Percentiles rank a stretch among this genome's conserved stretches.
Evolutionary conservation across 495 filamentous ascomycete genomes (phyloP).

Genomic region (Beverwykella pulmonaria): DNA sequence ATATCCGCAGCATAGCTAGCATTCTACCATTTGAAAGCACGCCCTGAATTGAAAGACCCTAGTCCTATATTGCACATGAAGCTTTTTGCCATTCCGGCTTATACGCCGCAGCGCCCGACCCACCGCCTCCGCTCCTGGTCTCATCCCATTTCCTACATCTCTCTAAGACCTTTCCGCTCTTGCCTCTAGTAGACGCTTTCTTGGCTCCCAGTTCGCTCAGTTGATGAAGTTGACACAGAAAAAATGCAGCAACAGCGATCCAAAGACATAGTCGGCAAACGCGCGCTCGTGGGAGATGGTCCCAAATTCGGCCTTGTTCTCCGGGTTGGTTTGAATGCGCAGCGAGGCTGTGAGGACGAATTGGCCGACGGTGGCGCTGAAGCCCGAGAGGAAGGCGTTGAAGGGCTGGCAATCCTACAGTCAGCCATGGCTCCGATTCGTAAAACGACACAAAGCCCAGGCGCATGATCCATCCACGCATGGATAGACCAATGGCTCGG

Average conservation of each 20-base stretch:
- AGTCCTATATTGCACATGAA: conserved; percentile 24
- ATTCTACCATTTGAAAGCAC: not conserved
- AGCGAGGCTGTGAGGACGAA: conserved; percentile 92
- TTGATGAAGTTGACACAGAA: conserved; percentile 99
- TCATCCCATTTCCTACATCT: too few species aligned
- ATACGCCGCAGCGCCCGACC: not conserved
- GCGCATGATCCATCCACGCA: too few species aligned
- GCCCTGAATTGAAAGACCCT: conserved; percentile 3
- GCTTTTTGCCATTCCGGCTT: conserved; percentile 1
- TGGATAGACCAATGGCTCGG: not conserved
- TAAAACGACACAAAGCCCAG: too few species aligned
- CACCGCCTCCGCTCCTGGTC: too few species aligned
- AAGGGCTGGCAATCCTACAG: conserved; percentile 85
- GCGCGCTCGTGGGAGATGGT: conserved; percentile 76
- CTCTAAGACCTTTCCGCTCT: too few species aligned
- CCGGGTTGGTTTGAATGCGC: conserved; percentile 86
- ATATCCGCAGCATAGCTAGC: not conserved
- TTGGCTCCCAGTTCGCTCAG: too few species aligned
- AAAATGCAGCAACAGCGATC: conserved; percentile 93
- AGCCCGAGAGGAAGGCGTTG: conserved; percentile 96
- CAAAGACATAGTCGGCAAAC: conserved; percentile 95
- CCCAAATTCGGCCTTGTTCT: conserved; percentile 71
- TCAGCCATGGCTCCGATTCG: conserved; percentile 1
- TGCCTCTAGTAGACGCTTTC: too few species aligned
- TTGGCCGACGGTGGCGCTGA: conserved; percentile 92